phyloP scores from a whole-genome alignment of 805 yeast species.

The Hanseniaspora osmophila region DNA sequence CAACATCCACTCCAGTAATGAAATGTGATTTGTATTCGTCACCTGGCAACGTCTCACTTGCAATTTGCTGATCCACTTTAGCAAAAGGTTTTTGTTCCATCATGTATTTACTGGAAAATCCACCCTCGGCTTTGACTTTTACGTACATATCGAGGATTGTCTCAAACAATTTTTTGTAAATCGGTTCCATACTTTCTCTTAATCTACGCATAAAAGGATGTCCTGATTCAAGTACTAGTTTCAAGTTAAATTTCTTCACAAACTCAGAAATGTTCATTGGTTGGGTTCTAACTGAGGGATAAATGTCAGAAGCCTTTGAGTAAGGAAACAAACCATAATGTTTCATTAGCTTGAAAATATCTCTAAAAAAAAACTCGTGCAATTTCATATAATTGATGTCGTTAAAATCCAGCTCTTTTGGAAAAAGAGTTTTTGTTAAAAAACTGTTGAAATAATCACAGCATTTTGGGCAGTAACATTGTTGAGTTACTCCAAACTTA shows the following conservation, averaged over 20 bases:
- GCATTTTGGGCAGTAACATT: conserved; percentile 20
- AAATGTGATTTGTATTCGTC: background rate
- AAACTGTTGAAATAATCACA: conserved; percentile 20
- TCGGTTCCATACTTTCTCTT: background rate
- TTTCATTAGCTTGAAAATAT: conserved; percentile 25
- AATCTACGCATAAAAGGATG: background rate
- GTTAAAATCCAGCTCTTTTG: conserved; percentile 10
- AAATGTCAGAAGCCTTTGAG: conserved; percentile 29
- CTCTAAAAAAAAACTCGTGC: conserved; percentile 20
- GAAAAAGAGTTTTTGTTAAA: conserved; percentile 22
- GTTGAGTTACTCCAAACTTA: conserved; percentile 18
- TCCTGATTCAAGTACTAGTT: conserved; percentile 5
- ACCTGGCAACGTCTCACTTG: background rate
- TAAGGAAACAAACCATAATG: conserved; percentile 26
- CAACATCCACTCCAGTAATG: conserved; percentile 21
- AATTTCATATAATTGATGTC: conserved; percentile 17
- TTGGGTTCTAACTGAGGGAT: conserved; percentile 30
- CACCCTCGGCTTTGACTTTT: background rate
- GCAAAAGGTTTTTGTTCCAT: conserved; percentile 7
- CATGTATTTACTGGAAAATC: conserved; percentile 4
- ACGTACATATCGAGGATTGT: background rate
- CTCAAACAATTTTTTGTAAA: background rate
- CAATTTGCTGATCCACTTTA: too few relatives aligned
- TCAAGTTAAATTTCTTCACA: conserved; percentile 17
- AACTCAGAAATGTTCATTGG: conserved; percentile 24